Evolutionary conservation across 2,329 filamentous ascomycete species (phyloP).

Genomic region (Cladosporium sp.): DNA sequence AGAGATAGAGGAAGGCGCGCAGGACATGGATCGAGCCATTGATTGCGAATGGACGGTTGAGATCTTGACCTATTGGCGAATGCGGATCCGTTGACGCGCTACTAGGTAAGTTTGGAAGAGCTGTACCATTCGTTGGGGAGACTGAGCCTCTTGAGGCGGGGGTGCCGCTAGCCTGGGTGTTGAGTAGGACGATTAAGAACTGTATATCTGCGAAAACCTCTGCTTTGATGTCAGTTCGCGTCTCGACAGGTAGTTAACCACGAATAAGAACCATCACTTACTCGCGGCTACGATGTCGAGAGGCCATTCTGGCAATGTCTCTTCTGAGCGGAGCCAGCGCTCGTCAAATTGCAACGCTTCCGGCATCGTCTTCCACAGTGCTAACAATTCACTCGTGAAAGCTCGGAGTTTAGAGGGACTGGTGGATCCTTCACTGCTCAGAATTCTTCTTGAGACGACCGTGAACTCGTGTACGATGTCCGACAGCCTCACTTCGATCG

Average conservation of each 20-base stretch:
- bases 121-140: too few relatives aligned
- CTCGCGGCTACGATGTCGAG: constrained; percentile 40
- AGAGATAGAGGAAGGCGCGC: not conserved
- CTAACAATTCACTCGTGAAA: constrained; percentile 37
- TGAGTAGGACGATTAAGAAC: not conserved
- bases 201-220: not conserved
- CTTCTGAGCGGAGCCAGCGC: constrained; percentile 36
- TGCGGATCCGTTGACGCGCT: not conserved
- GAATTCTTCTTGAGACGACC: constrained; percentile 40
- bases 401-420: constrained; percentile 39
- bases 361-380: constrained; percentile 41
- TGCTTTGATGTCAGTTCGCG: not conserved
- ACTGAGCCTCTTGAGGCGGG: not conserved
- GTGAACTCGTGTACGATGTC: constrained; percentile 43
- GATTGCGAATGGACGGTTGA: not conserved
- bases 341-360: constrained; percentile 41
- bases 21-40: not conserved
- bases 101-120: too few relatives aligned
- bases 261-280: constrained; percentile 21
- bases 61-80: not conserved
- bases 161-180: not conserved
- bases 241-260: too few relatives aligned
- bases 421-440: constrained; percentile 36
- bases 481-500: constrained; percentile 36
- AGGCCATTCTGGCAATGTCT: constrained; percentile 40